These are phyloP conservation scores for Boletus sensibilis DNA, from an alignment of 768 basidiomycete species.

Conservation along the genomic window DNA sequence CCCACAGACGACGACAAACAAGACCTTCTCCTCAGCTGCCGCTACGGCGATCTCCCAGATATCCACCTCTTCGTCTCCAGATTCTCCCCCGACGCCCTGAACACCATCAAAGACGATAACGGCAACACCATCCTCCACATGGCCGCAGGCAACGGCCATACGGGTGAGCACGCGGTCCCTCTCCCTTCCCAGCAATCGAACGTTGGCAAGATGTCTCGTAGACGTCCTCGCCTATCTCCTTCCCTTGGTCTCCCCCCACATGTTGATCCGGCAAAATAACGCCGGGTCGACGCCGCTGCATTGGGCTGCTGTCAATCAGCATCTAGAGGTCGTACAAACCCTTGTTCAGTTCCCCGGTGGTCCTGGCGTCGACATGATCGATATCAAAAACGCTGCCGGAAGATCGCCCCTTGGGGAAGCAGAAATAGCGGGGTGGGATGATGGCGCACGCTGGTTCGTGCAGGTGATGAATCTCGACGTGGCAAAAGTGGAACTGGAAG, in stretches of 20 bases:
- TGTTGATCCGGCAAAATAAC: conserved; percentile 33
- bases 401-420: conserved; percentile 80
- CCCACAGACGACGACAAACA: conserved; percentile 56
- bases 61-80: conserved; percentile 61
- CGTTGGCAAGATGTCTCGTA: conserved; percentile 46
- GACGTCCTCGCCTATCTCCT: conserved; percentile 78
- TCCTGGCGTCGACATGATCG: conserved; percentile 68
- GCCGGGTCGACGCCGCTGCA: conserved; percentile 84
- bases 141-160: conserved; percentile 85
- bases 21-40: conserved; percentile 77
- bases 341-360: conserved; percentile 58
- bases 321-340: conserved; percentile 58
- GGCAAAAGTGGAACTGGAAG: conserved; percentile 32
- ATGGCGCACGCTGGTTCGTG: conserved; percentile 81
- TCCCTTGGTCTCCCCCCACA: conserved; percentile 42
- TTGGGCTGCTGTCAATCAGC: conserved; percentile 87
- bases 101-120: conserved; percentile 63
- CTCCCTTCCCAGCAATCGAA: background rate
- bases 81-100: conserved; percentile 52
- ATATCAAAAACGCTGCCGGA: conserved; percentile 71
- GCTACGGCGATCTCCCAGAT: conserved; percentile 87
- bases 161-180: conserved; percentile 48
- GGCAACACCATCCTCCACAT: conserved; percentile 85
- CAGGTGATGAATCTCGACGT: conserved; percentile 75
- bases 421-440: conserved; percentile 76